These are phyloP conservation scores for Neurospora africana DNA, from an alignment of 495 filamentous ascomycete genomes.

Conservation along the genomic window DNA sequence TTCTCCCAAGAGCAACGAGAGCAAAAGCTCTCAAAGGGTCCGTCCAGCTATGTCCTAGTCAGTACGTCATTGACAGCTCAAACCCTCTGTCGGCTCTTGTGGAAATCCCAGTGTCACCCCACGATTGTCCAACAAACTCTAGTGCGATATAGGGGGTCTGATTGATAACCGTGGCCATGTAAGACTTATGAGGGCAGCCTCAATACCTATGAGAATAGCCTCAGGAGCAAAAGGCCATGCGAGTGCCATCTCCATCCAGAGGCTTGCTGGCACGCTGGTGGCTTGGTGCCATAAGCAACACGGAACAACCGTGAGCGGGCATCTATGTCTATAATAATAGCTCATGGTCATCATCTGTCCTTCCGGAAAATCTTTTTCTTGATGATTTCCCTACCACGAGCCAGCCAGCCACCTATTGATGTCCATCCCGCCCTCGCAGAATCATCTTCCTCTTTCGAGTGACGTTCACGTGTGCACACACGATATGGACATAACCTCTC, in stretches of 20 bases:
- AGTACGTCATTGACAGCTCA: not conserved
- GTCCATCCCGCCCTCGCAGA: not conserved
- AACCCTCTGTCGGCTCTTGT: not conserved
- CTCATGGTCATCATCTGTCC: not conserved
- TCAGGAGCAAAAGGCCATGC: not conserved
- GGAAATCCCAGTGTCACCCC: not conserved
- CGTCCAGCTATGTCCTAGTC: not conserved
- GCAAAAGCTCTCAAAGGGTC: not conserved
- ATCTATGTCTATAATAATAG: not conserved
- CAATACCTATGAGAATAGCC: too few relatives aligned
- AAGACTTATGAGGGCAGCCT: not conserved
- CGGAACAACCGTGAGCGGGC: not conserved
- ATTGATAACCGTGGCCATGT: not conserved
- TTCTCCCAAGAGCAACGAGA: not conserved
- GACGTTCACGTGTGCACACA: not conserved
- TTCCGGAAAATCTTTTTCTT: not conserved
- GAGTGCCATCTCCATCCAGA: not conserved
- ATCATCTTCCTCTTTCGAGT: not conserved
- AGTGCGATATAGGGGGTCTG: not conserved
- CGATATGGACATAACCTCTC: not conserved
- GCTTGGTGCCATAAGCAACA: not conserved
- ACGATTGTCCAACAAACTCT: not conserved
- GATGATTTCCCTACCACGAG: not conserved
- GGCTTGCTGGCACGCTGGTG: not conserved
- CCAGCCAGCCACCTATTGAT: not conserved